phyloP scores from a whole-genome alignment of 257 asterid species.

The Orobanche coerulescens region DNA sequence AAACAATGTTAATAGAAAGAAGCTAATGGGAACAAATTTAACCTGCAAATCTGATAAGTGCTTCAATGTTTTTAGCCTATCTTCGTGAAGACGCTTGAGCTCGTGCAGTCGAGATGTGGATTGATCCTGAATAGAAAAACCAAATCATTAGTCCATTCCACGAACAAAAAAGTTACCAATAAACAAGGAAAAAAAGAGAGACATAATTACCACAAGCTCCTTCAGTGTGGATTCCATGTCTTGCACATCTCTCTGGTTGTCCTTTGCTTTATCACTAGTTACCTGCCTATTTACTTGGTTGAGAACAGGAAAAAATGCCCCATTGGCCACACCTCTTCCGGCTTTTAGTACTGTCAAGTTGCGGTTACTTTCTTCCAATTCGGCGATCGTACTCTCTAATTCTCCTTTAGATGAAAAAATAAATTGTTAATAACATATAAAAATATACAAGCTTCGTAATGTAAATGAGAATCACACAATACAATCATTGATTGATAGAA shows the following conservation, averaged over 20 bases:
- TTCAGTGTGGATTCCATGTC: constrained; percentile 69
- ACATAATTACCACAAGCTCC: constrained; percentile 59
- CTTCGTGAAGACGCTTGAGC: constrained; percentile 77
- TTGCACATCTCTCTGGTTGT: constrained; percentile 66
- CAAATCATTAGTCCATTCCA: constrained; percentile 11
- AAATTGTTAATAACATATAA: constrained; percentile 11
- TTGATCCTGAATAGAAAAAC: constrained; percentile 45
- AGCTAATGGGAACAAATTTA: constrained; percentile 18
- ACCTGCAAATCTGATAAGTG: constrained; percentile 79
- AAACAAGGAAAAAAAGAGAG: constrained; percentile 19
- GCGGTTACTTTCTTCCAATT: constrained; percentile 74
- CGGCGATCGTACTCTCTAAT: constrained; percentile 49
- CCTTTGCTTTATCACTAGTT: constrained; percentile 49
- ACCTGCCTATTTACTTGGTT: constrained; percentile 49
- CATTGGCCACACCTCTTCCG: constrained; percentile 60
- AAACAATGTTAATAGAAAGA: constrained; percentile 3
- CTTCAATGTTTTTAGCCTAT: constrained; percentile 63
- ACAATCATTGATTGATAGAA: neutral
- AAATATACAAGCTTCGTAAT: neutral
- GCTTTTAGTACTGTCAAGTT: constrained; percentile 63
- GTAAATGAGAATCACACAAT: neutral
- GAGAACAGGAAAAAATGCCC: constrained; percentile 39
- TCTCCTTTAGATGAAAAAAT: constrained; percentile 54
- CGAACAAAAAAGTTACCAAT: constrained; percentile 10
- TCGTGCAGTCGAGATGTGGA: constrained; percentile 53